A percentile compares a stretch with the other conserved stretches of the same genome.
Conservation (phyloP, 306 rosid genomes). For the Quercus bicolor region DNA sequence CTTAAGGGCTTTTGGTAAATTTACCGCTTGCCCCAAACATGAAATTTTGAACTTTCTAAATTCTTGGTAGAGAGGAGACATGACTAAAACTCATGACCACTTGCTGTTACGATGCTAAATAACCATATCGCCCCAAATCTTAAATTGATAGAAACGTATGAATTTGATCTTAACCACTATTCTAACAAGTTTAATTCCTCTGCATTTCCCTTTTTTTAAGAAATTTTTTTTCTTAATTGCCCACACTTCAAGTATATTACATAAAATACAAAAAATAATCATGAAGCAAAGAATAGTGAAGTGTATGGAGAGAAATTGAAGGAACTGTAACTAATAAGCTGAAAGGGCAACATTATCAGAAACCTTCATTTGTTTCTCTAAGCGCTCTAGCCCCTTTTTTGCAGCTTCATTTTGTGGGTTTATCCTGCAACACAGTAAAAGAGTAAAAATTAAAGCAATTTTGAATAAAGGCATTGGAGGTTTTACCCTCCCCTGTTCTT, state of each 20-base stretch:
- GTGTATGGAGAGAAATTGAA: slow-evolving; percentile 7
- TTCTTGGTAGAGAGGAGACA: no score
- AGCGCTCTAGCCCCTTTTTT: slow-evolving; percentile 85
- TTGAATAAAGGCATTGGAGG: not conserved
- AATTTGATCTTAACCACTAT: no score
- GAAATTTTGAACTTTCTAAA: no score
- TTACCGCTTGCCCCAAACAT: no score
- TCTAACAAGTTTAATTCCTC: not conserved
- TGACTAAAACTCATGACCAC: no score
- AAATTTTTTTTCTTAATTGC: not conserved
- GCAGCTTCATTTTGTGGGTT: slow-evolving; percentile 96
- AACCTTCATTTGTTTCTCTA: slow-evolving; percentile 99
- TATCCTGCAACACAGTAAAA: slow-evolving; percentile 58
- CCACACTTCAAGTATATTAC: not conserved
- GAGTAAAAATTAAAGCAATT: not conserved
- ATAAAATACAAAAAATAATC: not conserved
- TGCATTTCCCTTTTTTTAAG: not conserved
- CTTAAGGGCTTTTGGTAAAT: not conserved
- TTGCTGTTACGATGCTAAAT: no score
- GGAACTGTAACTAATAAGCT: slow-evolving; percentile 9
- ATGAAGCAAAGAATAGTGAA: slow-evolving; percentile 5
- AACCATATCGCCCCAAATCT: no score
- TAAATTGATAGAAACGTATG: no score
- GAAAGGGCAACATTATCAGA: slow-evolving; percentile 11
- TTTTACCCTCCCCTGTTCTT: not conserved